Conservation (phyloP, 2,329 filamentous ascomycete genomes). For the Scedosporium dehoogii region DNA sequence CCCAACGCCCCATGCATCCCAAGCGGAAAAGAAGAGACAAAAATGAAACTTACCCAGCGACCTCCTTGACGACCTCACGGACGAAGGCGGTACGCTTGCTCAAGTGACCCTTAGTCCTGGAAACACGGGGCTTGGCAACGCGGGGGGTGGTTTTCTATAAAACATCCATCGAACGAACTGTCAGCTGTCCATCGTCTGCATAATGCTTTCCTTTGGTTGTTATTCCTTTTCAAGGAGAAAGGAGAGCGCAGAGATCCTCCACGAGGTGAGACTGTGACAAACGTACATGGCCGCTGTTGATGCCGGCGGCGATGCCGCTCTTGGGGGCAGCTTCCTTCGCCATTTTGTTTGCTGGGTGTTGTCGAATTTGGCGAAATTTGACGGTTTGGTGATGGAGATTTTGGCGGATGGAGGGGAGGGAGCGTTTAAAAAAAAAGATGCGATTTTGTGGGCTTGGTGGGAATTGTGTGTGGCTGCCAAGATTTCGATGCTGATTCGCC, state of each 20-base stretch:
- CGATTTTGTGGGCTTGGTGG: constrained; percentile 7
- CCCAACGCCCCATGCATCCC: neutral
- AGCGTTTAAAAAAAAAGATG: neutral
- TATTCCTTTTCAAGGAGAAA: constrained; percentile 11
- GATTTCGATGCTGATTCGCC: neutral
- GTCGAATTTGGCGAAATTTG: constrained; percentile 19
- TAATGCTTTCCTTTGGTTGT: constrained; percentile 1
- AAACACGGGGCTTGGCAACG: constrained; percentile 68
- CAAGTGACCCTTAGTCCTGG: constrained; percentile 85
- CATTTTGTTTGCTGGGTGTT: constrained; percentile 33
- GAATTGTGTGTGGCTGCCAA: neutral
- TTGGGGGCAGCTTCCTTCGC: constrained; percentile 49
- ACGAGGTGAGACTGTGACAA: constrained; percentile 57
- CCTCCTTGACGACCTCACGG: constrained; percentile 95
- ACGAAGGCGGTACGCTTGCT: constrained; percentile 97
- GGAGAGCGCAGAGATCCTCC: constrained; percentile 54
- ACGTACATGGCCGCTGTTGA: constrained; percentile 58
- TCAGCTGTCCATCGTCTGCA: constrained; percentile 55
- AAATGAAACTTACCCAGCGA: constrained; percentile 65
- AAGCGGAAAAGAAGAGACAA: neutral
- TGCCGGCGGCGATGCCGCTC: constrained; percentile 50
- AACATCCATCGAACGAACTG: constrained; percentile 27
- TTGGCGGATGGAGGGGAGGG: constrained; percentile 9
- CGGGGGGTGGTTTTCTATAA: constrained; percentile 73
- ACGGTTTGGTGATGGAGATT: constrained; percentile 19